phyloP scores from a whole-genome alignment of 1,284 basidiomycete species.

The Schizopora paradoxa region DNA sequence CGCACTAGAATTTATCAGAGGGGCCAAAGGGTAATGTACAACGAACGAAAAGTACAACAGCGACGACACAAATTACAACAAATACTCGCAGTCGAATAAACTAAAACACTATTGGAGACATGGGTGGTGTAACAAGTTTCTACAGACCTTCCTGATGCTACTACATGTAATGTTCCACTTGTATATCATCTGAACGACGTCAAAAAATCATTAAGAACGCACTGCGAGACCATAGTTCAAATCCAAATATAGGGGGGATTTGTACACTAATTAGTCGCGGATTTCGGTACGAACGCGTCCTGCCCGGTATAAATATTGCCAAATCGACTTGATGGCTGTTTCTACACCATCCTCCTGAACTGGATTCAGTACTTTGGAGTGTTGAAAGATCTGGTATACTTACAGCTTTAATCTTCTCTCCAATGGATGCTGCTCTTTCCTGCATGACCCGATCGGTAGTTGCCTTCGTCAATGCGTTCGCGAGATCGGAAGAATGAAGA shows the following conservation, averaged over 20 bases:
- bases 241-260: not conserved
- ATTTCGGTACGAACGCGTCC: conserved; percentile 17
- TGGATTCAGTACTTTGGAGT: not conserved
- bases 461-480: conserved; percentile 48
- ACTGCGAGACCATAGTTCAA: not conserved
- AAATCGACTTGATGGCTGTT: conserved; percentile 44
- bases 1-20: too few species aligned
- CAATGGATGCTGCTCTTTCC: conserved; percentile 58
- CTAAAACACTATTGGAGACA: too few species aligned
- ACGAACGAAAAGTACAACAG: too few species aligned
- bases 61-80: too few species aligned
- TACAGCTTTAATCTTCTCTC: conserved; percentile 55
- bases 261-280: not conserved
- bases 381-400: conserved; percentile 19
- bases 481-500: conserved; percentile 44
- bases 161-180: too few species aligned
- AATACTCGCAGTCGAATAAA: too few species aligned
- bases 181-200: too few species aligned
- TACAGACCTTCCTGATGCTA: too few species aligned
- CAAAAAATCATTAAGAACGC: too few species aligned
- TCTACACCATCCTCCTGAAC: conserved; percentile 45
- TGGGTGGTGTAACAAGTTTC: too few species aligned
- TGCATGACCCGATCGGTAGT: conserved; percentile 54
- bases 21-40: too few species aligned
- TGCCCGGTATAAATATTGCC: conserved; percentile 44